Conservation (phyloP, 805 yeast species). For the Yamadazyma akitaensis region DNA sequence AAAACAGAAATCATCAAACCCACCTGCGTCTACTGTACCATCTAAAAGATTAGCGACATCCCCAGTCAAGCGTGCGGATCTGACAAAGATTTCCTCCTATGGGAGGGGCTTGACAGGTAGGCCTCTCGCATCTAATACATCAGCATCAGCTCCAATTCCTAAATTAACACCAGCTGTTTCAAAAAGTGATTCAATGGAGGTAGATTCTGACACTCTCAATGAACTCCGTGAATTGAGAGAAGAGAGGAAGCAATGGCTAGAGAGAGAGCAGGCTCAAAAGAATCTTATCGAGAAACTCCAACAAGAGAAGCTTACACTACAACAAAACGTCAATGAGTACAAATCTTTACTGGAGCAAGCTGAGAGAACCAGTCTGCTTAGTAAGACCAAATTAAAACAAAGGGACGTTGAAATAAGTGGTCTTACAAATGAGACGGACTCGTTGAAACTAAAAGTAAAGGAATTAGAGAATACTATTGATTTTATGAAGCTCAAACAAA, state of each 20-base stretch:
- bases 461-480: slow-evolving; percentile 50
- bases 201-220: slow-evolving; percentile 28
- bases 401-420: slow-evolving; percentile 68
- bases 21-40: slow-evolving; percentile 42
- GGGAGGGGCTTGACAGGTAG: slow-evolving; percentile 44
- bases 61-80: slow-evolving; percentile 51
- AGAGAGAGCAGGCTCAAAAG: slow-evolving; percentile 14
- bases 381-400: slow-evolving; percentile 57
- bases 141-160: slow-evolving; percentile 9
- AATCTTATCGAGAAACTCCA: slow-evolving; percentile 21
- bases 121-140: slow-evolving; percentile 22
- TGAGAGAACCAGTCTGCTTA: slow-evolving; percentile 21
- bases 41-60: slow-evolving; percentile 70
- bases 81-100: slow-evolving; percentile 25
- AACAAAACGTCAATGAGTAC: slow-evolving; percentile 23
- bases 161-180: slow-evolving; percentile 3
- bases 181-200: slow-evolving; percentile 6
- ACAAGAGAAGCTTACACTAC: slow-evolving; percentile 22
- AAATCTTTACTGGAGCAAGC: slow-evolving; percentile 36
- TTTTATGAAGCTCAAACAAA: slow-evolving; percentile 26
- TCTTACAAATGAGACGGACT: slow-evolving; percentile 59
- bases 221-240: slow-evolving; percentile 50
- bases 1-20: background rate
- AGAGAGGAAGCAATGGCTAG: slow-evolving; percentile 51
- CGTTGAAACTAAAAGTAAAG: slow-evolving; percentile 47